phyloP scores from a whole-genome alignment of 2,329 filamentous ascomycete genomes.

The Pseudopyrenochaeta lycopersici region DNA sequence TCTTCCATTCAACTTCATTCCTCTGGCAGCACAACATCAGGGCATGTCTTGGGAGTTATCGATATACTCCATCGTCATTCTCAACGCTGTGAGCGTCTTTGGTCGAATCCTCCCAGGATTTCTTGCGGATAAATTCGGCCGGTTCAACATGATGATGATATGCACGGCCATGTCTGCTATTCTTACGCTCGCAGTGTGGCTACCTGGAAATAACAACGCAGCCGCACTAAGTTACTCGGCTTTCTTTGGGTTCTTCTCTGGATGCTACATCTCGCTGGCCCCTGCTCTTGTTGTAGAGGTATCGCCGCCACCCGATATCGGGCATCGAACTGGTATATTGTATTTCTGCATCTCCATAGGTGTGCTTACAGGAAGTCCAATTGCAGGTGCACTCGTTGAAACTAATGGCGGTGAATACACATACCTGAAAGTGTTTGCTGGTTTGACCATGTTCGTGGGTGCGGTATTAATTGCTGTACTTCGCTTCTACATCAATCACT shows the following conservation, averaged over 20 bases:
- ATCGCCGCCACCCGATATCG: constrained; percentile 72
- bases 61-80: too few species aligned
- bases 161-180: constrained; percentile 57
- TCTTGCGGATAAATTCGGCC: too few species aligned
- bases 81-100: too few species aligned
- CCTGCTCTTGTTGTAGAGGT: constrained; percentile 74
- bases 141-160: constrained; percentile 14
- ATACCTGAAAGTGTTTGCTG: not conserved
- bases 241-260: constrained; percentile 68
- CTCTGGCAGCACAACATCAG: too few species aligned
- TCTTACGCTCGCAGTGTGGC: constrained; percentile 50
- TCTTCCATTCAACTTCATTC: too few species aligned
- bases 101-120: too few species aligned
- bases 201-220: constrained; percentile 53
- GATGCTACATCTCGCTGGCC: constrained; percentile 69
- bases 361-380: constrained; percentile 12
- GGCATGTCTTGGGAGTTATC: too few species aligned
- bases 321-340: constrained; percentile 68
- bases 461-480: not conserved
- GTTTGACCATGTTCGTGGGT: not conserved
- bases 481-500: too few species aligned
- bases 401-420: not conserved
- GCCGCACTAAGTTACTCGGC: constrained; percentile 44
- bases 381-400: not conserved
- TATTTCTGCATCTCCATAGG: constrained; percentile 57